Conservation (phyloP, 2,329 filamentous ascomycete species). For the Pyrenochaeta sp. region DNA sequence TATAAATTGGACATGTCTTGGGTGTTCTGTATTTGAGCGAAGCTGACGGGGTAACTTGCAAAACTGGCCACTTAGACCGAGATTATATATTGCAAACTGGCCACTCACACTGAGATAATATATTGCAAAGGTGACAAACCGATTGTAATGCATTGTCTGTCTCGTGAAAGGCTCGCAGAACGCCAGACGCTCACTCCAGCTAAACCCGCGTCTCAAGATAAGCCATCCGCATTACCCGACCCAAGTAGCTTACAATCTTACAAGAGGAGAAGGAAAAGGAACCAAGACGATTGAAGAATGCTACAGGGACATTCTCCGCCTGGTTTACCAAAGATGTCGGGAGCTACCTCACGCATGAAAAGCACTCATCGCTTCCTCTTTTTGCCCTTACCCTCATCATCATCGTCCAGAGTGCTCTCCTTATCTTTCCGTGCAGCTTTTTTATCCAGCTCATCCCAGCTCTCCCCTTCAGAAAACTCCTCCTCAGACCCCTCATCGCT, state of each 20-base stretch:
- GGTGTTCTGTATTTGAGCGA: no score
- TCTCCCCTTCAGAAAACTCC: constrained; percentile 71
- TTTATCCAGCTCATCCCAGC: constrained; percentile 94
- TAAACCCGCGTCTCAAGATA: not conserved
- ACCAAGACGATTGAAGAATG: not conserved
- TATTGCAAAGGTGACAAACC: not conserved
- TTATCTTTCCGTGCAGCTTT: constrained; percentile 76
- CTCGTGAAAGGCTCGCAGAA: not conserved
- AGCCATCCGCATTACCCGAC: not conserved
- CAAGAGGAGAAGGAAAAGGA: constrained; percentile 1
- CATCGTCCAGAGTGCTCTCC: constrained; percentile 62
- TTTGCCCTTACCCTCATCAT: constrained; percentile 70
- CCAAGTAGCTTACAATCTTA: constrained; percentile 4
- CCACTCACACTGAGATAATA: not conserved
- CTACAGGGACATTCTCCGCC: not conserved
- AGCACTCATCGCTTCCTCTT: constrained; percentile 65
- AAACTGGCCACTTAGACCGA: no score
- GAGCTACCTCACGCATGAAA: not conserved
- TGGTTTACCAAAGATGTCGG: not conserved
- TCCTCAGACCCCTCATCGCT: constrained; percentile 68
- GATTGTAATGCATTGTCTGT: not conserved
- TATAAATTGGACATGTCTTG: no score
- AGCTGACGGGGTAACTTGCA: no score
- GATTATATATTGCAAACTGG: no score
- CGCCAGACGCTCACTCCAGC: not conserved